Conservation (phyloP, 768 basidiomycete species). For the Kwoniella europaea region DNA sequence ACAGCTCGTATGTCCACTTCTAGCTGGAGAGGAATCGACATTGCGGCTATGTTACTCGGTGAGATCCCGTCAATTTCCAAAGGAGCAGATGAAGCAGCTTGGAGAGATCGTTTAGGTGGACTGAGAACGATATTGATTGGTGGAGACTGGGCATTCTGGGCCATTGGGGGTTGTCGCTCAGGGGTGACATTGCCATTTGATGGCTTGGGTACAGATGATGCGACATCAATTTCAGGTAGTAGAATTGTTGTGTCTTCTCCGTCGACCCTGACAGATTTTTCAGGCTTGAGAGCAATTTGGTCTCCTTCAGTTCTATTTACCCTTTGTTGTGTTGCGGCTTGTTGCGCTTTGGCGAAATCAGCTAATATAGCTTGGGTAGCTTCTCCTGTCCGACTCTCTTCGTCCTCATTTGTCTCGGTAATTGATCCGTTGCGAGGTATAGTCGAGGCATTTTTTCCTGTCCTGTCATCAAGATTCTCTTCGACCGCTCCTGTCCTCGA, state of each 20-base stretch:
- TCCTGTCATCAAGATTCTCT: neutral
- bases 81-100: constrained; percentile 3
- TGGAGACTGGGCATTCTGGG: neutral
- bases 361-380: constrained; percentile 17
- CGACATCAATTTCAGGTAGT: neutral
- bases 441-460: neutral
- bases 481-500: neutral
- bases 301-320: neutral
- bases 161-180: neutral
- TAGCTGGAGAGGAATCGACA: constrained; percentile 8
- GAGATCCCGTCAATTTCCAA: neutral
- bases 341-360: constrained; percentile 11
- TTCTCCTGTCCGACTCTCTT: constrained; percentile 2
- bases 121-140: constrained; percentile 17
- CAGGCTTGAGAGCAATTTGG: neutral
- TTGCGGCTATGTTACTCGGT: neutral
- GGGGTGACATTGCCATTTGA: neutral
- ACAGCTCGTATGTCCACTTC: constrained; percentile 15
- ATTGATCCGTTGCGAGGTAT: neutral
- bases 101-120: constrained; percentile 12
- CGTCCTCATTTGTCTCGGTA: constrained; percentile 6
- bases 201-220: neutral
- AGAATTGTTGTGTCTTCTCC: neutral
- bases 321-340: neutral
- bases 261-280: constrained; percentile 7